Evolutionary conservation across 208 protist genomes (phyloP).

Genomic region (Leishmania tarentolae): DNA sequence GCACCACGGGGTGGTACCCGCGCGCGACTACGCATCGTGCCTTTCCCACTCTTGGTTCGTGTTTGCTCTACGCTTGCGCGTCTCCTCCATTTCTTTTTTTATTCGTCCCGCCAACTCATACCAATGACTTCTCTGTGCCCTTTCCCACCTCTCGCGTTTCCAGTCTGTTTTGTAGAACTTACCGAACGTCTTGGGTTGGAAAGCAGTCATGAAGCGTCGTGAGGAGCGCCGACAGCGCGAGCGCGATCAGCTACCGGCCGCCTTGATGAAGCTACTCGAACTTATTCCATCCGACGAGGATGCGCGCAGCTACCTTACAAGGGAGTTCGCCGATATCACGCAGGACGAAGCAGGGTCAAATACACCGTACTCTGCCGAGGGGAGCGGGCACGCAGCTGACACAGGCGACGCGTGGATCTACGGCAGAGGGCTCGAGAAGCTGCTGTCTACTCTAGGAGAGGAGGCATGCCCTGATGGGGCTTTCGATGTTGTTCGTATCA

Average conservation of each 20-base stretch:
- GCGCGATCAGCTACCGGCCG: slow-evolving; percentile 58
- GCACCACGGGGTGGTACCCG: neutral
- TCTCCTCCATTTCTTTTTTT: neutral
- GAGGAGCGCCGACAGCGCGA: slow-evolving; percentile 69
- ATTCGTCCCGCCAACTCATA: neutral
- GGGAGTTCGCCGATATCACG: slow-evolving; percentile 22
- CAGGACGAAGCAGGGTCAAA: neutral
- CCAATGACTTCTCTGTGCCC: neutral
- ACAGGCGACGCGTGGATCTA: slow-evolving; percentile 43
- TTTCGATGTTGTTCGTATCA: slow-evolving; percentile 64
- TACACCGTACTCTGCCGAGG: neutral
- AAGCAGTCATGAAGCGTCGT: slow-evolving; percentile 58
- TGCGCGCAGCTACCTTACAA: slow-evolving; percentile 43
- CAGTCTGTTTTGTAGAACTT: neutral
- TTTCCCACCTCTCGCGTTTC: neutral
- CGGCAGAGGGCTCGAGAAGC: slow-evolving; percentile 51
- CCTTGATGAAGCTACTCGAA: slow-evolving; percentile 49
- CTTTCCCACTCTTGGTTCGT: neutral
- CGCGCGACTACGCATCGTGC: neutral
- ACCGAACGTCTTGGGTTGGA: neutral
- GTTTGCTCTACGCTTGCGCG: neutral
- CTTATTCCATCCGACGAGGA: slow-evolving; percentile 50
- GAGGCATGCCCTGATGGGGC: slow-evolving; percentile 47
- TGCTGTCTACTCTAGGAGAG: slow-evolving; percentile 57
- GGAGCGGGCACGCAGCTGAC: neutral